A percentile compares a stretch with the other conserved stretches of the same genome.
Conservation (phyloP, 768 basidiomycete genomes). For the Mycena belliarum region DNA sequence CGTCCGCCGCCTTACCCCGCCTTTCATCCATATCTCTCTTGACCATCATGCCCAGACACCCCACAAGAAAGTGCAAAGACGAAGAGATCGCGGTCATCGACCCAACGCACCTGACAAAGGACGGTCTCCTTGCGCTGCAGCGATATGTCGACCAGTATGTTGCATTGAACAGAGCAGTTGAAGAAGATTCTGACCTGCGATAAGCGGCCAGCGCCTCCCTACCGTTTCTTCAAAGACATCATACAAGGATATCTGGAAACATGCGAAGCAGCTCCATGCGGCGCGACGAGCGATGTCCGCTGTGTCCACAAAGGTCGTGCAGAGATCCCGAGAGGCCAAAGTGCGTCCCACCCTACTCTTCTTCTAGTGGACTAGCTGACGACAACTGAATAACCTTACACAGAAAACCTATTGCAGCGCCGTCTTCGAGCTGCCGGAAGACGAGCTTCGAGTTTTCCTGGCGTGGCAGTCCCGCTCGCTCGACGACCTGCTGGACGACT, state of each 20-base stretch:
- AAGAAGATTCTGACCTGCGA: too few species aligned
- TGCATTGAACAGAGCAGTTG: too few species aligned
- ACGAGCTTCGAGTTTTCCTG: constrained; percentile 1
- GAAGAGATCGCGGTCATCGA: background rate
- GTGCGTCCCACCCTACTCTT: background rate
- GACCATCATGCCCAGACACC: background rate
- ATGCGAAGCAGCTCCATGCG: constrained; percentile 10
- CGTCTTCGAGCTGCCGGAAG: background rate
- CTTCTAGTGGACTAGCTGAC: background rate
- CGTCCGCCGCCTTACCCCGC: background rate
- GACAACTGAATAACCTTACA: background rate
- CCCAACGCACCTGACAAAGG: constrained; percentile 8
- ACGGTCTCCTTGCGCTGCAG: constrained; percentile 7
- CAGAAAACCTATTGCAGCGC: constrained; percentile 2
- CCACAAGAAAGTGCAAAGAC: constrained; percentile 1
- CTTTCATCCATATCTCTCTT: background rate
- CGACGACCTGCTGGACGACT: constrained; percentile 6
- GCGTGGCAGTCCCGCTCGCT: background rate
- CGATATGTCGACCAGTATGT: constrained; percentile 16
- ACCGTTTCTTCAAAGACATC: constrained; percentile 18
- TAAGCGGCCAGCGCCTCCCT: constrained; percentile 15
- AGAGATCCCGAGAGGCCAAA: background rate
- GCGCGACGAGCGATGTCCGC: constrained; percentile 3
- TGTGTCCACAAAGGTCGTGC: background rate
- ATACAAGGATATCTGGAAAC: constrained; percentile 18